Conservation (phyloP, 2,329 filamentous ascomycete species). For the Emmonsiellopsis sp. region DNA sequence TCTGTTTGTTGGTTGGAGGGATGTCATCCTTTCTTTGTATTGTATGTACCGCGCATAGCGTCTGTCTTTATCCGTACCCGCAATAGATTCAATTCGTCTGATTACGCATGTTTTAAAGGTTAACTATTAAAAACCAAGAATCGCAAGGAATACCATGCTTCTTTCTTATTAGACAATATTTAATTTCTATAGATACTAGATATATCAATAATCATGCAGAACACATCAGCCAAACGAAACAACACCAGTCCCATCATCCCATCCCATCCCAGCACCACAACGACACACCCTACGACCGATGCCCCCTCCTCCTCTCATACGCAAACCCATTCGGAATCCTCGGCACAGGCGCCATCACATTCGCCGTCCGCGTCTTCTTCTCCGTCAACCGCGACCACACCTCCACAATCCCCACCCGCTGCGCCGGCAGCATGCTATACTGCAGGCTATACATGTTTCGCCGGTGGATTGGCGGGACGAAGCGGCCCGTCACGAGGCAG, state of each 20-base stretch:
- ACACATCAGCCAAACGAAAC: background rate
- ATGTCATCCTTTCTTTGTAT: no score
- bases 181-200: background rate
- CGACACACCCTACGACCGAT: constrained; percentile 17
- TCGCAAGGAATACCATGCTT: no score
- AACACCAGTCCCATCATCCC: background rate
- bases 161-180: no score
- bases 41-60: no score
- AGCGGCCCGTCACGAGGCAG: constrained; percentile 79
- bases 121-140: no score
- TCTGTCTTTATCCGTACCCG: no score
- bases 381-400: constrained; percentile 70
- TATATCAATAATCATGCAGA: background rate
- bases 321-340: constrained; percentile 26
- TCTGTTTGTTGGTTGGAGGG: no score
- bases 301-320: constrained; percentile 25
- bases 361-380: constrained; percentile 22
- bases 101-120: no score
- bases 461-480: constrained; percentile 89
- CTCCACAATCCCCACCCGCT: constrained; percentile 68
- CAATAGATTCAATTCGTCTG: no score
- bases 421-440: constrained; percentile 91
- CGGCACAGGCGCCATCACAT: constrained; percentile 18
- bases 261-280: background rate
- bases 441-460: constrained; percentile 93